Evolutionary conservation across 176 grass and related monocot genomes (phyloP).

Genomic region (Rhynchospora breviuscula): DNA sequence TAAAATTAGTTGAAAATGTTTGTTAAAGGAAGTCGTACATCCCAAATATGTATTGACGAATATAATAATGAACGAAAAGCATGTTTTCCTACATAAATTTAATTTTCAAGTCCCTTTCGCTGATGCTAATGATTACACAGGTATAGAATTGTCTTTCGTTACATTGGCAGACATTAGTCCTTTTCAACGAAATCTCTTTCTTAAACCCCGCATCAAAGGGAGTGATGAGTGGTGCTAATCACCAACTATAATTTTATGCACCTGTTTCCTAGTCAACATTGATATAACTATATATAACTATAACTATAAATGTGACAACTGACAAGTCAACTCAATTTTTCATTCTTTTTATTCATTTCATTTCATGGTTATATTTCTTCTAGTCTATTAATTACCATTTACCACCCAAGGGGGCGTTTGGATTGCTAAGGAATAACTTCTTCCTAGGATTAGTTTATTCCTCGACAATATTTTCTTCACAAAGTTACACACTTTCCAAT

Average conservation of each 20-base stretch:
- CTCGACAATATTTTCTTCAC: too few species aligned
- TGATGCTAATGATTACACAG: constrained; percentile 21
- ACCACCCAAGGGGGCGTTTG: too few species aligned
- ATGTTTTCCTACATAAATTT: background rate
- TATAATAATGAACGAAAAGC: background rate
- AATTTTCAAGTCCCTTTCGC: background rate
- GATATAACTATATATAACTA: background rate
- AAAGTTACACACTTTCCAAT: too few species aligned
- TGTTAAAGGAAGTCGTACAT: background rate
- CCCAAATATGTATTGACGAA: background rate
- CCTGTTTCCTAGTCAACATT: background rate
- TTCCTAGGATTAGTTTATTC: too few species aligned
- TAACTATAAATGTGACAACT: too few species aligned
- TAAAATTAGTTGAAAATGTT: background rate
- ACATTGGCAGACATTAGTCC: constrained; percentile 13
- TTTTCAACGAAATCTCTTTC: constrained; percentile 13
- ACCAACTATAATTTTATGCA: constrained; percentile 10
- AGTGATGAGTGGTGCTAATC: background rate
- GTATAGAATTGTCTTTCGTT: constrained; percentile 7
- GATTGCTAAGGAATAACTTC: too few species aligned
- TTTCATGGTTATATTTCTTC: background rate
- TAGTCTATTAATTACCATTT: too few species aligned
- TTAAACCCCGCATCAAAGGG: background rate
- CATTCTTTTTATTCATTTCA: background rate
- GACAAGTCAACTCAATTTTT: background rate